Evolutionary conservation across 2,329 filamentous ascomycete species (phyloP).

Genomic region (Celoporthe dispersa): DNA sequence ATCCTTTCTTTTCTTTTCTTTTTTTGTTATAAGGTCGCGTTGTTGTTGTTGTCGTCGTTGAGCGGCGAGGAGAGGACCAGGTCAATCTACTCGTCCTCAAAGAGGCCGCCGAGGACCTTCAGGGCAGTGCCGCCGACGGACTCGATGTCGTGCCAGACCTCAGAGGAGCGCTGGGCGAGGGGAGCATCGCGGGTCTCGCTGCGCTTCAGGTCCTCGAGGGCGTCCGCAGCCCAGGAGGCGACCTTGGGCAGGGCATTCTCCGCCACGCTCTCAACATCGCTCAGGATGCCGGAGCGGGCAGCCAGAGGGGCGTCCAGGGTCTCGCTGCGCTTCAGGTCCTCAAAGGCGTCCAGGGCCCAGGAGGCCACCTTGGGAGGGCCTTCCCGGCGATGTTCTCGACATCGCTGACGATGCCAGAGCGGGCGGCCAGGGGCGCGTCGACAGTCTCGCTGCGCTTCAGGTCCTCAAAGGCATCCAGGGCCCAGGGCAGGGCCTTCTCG

Average conservation of each 20-base stretch:
- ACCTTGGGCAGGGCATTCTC: too few relatives aligned
- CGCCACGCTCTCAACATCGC: too few relatives aligned
- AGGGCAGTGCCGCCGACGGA: conserved; percentile 8
- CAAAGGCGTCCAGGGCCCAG: background rate
- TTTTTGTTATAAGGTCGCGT: background rate
- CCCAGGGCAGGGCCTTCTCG: background rate
- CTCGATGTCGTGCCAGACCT: conserved; percentile 6
- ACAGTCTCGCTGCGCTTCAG: conserved; percentile 6
- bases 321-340: conserved; percentile 6
- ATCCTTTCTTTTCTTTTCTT: background rate
- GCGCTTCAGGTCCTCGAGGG: conserved; percentile 2
- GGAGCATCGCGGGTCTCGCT: conserved; percentile 3
- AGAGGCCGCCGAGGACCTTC: conserved; percentile 9
- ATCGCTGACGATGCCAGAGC: background rate
- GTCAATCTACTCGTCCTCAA: conserved; percentile 8
- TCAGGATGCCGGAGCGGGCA: background rate
- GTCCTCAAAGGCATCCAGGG: background rate
- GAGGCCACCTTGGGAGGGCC: background rate
- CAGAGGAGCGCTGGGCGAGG: conserved; percentile 3
- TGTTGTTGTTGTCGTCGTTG: too few relatives aligned
- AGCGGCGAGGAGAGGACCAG: too few relatives aligned
- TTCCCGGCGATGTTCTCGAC: background rate
- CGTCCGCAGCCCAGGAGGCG: background rate
- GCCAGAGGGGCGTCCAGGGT: background rate
- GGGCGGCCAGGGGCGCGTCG: background rate